Evolutionary conservation across 2,329 filamentous ascomycete genomes (phyloP), one percentile per base, ranked within the genome.

Genomic region (Malbranchea cinnamomea): DNA sequence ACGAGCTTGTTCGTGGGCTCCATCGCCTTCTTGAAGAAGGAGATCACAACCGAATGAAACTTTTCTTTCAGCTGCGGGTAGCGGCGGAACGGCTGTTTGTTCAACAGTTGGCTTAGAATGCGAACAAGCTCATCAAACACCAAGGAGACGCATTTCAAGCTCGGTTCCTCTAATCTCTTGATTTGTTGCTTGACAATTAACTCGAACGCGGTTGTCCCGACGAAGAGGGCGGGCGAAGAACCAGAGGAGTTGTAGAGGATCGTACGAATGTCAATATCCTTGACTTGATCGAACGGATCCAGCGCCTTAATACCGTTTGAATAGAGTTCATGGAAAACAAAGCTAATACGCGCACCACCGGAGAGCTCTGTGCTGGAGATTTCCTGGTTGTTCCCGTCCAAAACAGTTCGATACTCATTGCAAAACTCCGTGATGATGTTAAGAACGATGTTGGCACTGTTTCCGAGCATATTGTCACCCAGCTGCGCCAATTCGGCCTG

Each of bases 361-460:
- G 89, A 95, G 37, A 98, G 68, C 56, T 98, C 89, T 2, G 80
- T 71, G 58, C 83, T 93, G 14, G 89, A 95, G 3, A 98, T 67
- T 56, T 98, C 89, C 40, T 83, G 83, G 59, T 91, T 95, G 60
- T 93, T 93, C 45, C 89, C 89, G 44, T 98, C 91, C 36, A 98
- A 60, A 13, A 98, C 83, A 13, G 85, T 93, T 45, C 87, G 74
- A 71, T 92, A 98, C 54, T 98, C 89, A 50, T 92, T 93, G 44
- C 82, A 85, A 54, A 98, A 98, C 58, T 98, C 89, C 23, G 87
- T 95, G 50, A 98, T 98, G 60, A 98, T 92, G 60, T 94, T 94
- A 40, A 98, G 72, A 33, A 98, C 77, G 40, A 98, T 92, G 54
- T 95, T 98, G 35, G 81, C 78, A 53, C 78, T 89, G 65, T 95